A percentile compares a stretch with the other conserved stretches of the same genome.
phyloP scores from a whole-genome alignment of 2,329 filamentous ascomycete species.

The Chrysosporium queenslandicum region DNA sequence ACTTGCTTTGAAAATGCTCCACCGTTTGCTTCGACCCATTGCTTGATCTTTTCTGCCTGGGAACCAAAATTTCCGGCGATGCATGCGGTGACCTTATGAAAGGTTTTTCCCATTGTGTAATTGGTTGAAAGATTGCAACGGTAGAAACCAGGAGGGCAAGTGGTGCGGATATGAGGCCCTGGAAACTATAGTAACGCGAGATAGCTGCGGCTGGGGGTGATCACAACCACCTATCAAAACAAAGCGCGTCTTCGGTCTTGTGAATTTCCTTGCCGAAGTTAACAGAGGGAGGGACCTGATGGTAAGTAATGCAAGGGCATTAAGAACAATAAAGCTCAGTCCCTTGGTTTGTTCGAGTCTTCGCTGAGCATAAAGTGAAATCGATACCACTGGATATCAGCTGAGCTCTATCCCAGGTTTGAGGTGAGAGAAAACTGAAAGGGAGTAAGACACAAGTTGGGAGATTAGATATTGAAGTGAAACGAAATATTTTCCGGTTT shows the following conservation, averaged over 20 bases:
- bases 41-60: conserved; percentile 47
- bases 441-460: neutral
- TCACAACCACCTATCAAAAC: no score
- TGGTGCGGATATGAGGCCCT: no score
- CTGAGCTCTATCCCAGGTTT: neutral
- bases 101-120: conserved; percentile 36
- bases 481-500: neutral
- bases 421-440: neutral
- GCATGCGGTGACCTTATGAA: conserved; percentile 48
- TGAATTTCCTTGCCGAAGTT: no score
- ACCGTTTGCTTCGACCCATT: conserved; percentile 56
- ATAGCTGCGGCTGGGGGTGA: no score
- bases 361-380: neutral
- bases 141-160: neutral
- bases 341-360: neutral
- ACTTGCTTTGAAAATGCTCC: conserved; percentile 49
- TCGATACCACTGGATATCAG: neutral
- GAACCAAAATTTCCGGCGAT: conserved; percentile 49
- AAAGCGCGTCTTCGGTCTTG: no score
- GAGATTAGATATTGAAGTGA: neutral
- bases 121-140: neutral
- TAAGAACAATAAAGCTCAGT: neutral
- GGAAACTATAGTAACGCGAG: no score
- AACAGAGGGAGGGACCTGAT: no score
- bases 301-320: no score